A percentile compares a stretch with the other conserved stretches of the same genome.
Evolutionary conservation across 2,329 filamentous ascomycete species (phyloP).

Genomic region (Dactylellina sp.): DNA sequence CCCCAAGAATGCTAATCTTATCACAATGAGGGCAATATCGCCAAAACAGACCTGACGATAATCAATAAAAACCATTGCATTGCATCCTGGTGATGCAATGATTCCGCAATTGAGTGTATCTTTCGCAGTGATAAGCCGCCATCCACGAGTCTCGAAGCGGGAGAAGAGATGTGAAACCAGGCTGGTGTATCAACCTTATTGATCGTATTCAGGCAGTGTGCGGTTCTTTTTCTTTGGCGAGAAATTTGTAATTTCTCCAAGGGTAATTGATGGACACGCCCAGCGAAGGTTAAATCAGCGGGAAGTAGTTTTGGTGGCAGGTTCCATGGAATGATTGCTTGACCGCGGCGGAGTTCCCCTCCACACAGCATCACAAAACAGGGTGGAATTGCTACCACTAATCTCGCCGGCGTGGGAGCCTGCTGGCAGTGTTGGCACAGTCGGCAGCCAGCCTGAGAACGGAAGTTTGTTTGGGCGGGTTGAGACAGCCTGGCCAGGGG

Average conservation of each 20-base stretch:
- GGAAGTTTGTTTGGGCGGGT: slow-evolving; percentile 41
- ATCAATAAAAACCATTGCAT: neutral
- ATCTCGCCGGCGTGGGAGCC: slow-evolving; percentile 10
- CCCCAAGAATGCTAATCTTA: slow-evolving; percentile 42
- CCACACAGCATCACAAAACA: slow-evolving; percentile 10
- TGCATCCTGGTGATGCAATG: slow-evolving; percentile 53
- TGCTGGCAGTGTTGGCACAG: slow-evolving; percentile 4
- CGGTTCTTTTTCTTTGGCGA: neutral
- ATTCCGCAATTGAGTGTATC: slow-evolving; percentile 44
- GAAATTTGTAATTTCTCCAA: neutral
- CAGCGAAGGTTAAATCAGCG: slow-evolving; percentile 2
- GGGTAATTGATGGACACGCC: neutral
- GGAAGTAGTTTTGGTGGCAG: slow-evolving; percentile 1
- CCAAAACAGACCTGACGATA: neutral
- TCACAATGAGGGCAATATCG: slow-evolving; percentile 30
- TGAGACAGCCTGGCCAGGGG: slow-evolving; percentile 30
- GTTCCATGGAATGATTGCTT: slow-evolving; percentile 50
- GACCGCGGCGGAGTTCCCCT: slow-evolving; percentile 32
- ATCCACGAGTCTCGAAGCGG: slow-evolving; percentile 13
- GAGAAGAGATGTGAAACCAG: slow-evolving; percentile 40
- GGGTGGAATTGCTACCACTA: too few relatives aligned
- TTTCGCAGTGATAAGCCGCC: slow-evolving; percentile 22
- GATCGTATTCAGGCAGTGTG: slow-evolving; percentile 16
- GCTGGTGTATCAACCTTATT: slow-evolving; percentile 33
- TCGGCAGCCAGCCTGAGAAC: slow-evolving; percentile 26